These are phyloP conservation scores for Sordariomycetes sp. DNA, from an alignment of 2,329 filamentous ascomycete species.

Conservation along the genomic window DNA sequence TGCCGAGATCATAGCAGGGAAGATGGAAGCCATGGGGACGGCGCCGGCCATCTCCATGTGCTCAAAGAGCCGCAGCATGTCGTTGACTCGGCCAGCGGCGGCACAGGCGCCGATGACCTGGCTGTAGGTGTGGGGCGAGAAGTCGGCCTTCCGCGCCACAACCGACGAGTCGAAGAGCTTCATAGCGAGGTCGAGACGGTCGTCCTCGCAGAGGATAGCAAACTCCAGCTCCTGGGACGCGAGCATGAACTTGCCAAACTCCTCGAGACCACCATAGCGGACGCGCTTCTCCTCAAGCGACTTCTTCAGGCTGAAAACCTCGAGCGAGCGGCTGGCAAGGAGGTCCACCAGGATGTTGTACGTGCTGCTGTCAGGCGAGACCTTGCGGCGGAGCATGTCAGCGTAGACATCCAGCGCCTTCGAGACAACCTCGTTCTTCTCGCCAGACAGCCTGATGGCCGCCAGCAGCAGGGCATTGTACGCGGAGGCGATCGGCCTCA, in stretches of 20 bases:
- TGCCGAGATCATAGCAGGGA: slow-evolving; percentile 89
- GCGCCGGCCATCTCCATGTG: slow-evolving; percentile 79
- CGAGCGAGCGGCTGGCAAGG: slow-evolving; percentile 68
- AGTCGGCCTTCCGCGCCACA: slow-evolving; percentile 48
- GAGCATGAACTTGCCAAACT: slow-evolving; percentile 78
- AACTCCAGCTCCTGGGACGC: slow-evolving; percentile 80
- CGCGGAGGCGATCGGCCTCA: slow-evolving; percentile 71
- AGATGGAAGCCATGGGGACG: slow-evolving; percentile 68
- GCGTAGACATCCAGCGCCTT: slow-evolving; percentile 93
- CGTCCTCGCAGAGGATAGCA: slow-evolving; percentile 77
- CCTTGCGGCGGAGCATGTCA: slow-evolving; percentile 83
- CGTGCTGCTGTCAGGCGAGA: slow-evolving; percentile 72
- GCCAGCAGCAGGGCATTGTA: slow-evolving; percentile 87
- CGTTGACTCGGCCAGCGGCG: slow-evolving; percentile 64
- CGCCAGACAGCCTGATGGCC: slow-evolving; percentile 69
- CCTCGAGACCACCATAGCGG: slow-evolving; percentile 77
- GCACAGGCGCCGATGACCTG: slow-evolving; percentile 82
- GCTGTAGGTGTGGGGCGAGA: slow-evolving; percentile 76
- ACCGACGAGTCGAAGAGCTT: slow-evolving; percentile 75
- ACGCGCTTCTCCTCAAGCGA: slow-evolving; percentile 69
- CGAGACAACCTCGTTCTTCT: slow-evolving; percentile 74
- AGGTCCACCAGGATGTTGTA: slow-evolving; percentile 82
- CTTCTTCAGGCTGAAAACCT: slow-evolving; percentile 64
- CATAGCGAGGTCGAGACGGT: slow-evolving; percentile 74
- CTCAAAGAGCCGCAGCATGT: slow-evolving; percentile 84